Evolutionary conservation across 108 stramenopile genomes (phyloP), one percentile per base, ranked within the genome.

Genomic region (Cyclotella sp.): DNA sequence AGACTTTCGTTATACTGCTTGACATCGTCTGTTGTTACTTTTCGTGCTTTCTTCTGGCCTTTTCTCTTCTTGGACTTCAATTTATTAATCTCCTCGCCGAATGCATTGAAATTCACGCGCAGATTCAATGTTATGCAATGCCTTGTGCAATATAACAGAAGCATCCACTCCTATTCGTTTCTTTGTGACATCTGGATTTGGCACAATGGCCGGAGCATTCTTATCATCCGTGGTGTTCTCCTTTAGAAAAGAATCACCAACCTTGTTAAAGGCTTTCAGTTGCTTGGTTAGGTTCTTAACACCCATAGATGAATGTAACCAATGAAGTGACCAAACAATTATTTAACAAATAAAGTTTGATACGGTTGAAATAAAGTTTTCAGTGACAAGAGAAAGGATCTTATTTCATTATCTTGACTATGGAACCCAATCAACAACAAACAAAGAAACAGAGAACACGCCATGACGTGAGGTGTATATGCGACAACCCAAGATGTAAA

Each of bases 61-160:
- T n/a, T n/a, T n/a, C n/a, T n/a, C n/a, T n/a, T n/a, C n/a, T n/a
- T n/a, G n/a, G n/a, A n/a, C n/a, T n/a, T n/a, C n/a, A n/a, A n/a
- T n/a, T n/a, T n/a, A n/a, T n/a, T n/a, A n/a, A n/a, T n/a, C n/a
- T n/a, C n/a, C n/a, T n/a, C n/a, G n/a, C n/a, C n/a, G 44, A 45
- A 45, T 45, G 44, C 44, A 45, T 45, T 55, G 54, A 22, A 55
- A 55, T 42, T 64, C 63, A n/a, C 63, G n/a, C 34, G 63, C 63
- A 39, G 40, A 39, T 11, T 39, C 40, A 21, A 40, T 40, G 40
- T 15, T 64, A 40, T 19, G 29, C 18, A 64, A 41, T 39, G 63
- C 63, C 41, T 64, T 64, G 18, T 64, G 63, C 26, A 64, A 40
- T 30, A 42, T 16, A 39, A 64, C 63, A 19, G 40, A 39, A 42